Percentiles rank a stretch among this genome's conserved stretches.
Conservation (phyloP, 2,329 filamentous ascomycete genomes). For the Fusarium oligoseptatum region DNA sequence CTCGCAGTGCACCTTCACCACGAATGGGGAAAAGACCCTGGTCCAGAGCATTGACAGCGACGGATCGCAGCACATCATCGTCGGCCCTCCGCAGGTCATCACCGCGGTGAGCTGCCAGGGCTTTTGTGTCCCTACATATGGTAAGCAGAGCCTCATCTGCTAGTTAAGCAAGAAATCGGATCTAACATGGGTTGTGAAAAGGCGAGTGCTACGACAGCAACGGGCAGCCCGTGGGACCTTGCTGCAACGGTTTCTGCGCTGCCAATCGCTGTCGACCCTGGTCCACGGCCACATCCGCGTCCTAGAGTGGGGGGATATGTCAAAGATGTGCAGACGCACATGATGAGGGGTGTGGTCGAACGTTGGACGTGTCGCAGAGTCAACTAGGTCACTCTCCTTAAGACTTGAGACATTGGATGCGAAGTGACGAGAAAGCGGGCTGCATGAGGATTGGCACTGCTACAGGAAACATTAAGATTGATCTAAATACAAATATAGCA, state of each 20-base stretch:
- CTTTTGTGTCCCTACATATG: slow-evolving; percentile 57
- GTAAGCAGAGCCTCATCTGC: slow-evolving; percentile 39
- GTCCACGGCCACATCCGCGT: slow-evolving; percentile 32
- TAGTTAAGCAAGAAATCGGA: neutral
- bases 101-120: slow-evolving; percentile 58
- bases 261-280: slow-evolving; percentile 58
- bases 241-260: slow-evolving; percentile 60
- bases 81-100: slow-evolving; percentile 61
- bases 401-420: neutral
- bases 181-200: slow-evolving; percentile 13
- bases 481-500: neutral
- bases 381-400: neutral
- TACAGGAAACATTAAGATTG: neutral
- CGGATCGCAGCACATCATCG: slow-evolving; percentile 56
- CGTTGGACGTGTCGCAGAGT: neutral
- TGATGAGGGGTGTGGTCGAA: too few relatives aligned
- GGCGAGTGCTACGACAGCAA: slow-evolving; percentile 52
- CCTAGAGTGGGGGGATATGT: neutral
- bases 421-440: neutral
- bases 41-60: slow-evolving; percentile 41
- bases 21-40: slow-evolving; percentile 50
- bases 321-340: neutral
- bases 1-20: slow-evolving; percentile 59
- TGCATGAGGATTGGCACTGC: neutral
- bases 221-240: slow-evolving; percentile 54